Conservation (phyloP, 2,329 filamentous ascomycete genomes). For the Talaromyces sp. region DNA sequence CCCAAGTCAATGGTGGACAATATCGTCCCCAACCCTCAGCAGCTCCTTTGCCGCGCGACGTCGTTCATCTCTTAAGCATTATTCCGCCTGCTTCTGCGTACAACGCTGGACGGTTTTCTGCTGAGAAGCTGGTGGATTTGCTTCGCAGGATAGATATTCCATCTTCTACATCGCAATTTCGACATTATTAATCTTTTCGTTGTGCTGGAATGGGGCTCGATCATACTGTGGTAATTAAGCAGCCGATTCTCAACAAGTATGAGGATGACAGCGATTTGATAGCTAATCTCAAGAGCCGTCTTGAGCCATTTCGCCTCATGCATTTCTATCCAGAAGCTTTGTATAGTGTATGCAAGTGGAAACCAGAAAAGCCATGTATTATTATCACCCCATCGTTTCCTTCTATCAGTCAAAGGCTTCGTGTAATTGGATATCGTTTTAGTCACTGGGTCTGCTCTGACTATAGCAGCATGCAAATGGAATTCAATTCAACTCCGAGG, state of each 20-base stretch:
- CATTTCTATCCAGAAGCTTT: neutral
- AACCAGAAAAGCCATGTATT: conserved; percentile 4
- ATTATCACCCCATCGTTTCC: neutral
- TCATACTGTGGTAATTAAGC: conserved; percentile 32
- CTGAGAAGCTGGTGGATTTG: conserved; percentile 68
- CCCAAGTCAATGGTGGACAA: conserved; percentile 24
- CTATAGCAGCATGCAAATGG: neutral
- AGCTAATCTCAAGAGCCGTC: neutral
- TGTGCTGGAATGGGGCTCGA: conserved; percentile 28
- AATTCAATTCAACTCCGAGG: neutral
- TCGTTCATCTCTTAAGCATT: conserved; percentile 62
- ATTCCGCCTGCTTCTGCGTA: conserved; percentile 72
- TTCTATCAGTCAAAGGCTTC: neutral
- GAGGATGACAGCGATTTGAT: neutral
- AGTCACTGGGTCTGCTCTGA: neutral
- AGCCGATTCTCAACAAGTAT: neutral
- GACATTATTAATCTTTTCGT: conserved; percentile 30
- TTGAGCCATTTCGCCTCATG: conserved; percentile 5
- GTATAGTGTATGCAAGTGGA: conserved; percentile 1
- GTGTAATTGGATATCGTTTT: neutral
- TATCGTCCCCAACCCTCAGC: conserved; percentile 54
- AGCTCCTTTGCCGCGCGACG: conserved; percentile 67
- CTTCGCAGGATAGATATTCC: conserved; percentile 67
- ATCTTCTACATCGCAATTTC: conserved; percentile 43
- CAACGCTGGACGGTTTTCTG: conserved; percentile 64